A percentile compares a stretch with the other conserved stretches of the same genome.
Evolutionary conservation across 495 filamentous ascomycete genomes (phyloP).

Genomic region (Aspergillus homomorphus): DNA sequence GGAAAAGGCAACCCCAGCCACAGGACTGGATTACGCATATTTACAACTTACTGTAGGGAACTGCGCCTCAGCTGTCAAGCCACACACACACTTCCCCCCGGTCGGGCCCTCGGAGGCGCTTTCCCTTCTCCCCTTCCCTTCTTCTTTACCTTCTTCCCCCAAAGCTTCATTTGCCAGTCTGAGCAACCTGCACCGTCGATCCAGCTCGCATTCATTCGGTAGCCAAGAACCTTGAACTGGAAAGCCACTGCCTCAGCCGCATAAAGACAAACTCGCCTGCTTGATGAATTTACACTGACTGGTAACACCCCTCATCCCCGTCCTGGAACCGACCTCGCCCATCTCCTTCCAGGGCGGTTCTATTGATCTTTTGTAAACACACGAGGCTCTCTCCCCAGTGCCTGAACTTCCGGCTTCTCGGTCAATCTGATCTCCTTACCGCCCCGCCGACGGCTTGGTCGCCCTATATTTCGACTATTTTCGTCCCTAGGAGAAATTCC

Average conservation of each 20-base stretch:
- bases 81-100: too few relatives aligned
- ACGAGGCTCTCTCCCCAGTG: slow-evolving; percentile 1
- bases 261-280: not conserved
- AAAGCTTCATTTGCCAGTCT: slow-evolving; percentile 2
- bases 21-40: too few relatives aligned
- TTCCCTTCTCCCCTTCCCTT: not conserved
- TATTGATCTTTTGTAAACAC: not conserved
- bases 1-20: not conserved
- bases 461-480: not conserved
- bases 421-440: not conserved
- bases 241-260: slow-evolving; percentile 1
- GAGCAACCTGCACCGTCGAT: not conserved
- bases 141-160: not conserved
- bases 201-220: not conserved
- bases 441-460: not conserved
- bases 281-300: not conserved
- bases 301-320: not conserved
- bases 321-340: not conserved
- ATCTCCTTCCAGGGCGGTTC: not conserved
- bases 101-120: not conserved
- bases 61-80: not conserved
- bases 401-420: not conserved
- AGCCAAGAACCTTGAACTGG: not conserved
- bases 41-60: not conserved
- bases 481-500: not conserved